A percentile compares a stretch with the other conserved stretches of the same genome.
Evolutionary conservation across 2,329 filamentous ascomycete species (phyloP).

Genomic region (Daldinia sp.): DNA sequence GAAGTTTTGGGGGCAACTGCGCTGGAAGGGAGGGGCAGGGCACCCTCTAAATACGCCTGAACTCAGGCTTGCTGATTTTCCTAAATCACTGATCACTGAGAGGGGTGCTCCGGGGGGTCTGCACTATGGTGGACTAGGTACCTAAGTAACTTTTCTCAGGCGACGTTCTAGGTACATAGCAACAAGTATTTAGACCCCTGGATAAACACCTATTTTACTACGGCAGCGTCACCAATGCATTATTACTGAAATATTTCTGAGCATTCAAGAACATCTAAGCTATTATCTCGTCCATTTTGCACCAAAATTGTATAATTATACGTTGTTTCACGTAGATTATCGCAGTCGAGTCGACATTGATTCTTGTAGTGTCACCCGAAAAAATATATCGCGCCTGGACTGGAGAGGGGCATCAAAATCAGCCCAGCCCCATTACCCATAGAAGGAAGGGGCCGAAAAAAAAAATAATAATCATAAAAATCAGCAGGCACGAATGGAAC

Average conservation of each 20-base stretch:
- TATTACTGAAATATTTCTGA: constrained; percentile 6
- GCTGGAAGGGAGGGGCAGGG: constrained; percentile 47
- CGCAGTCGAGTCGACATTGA: constrained; percentile 27
- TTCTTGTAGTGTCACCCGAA: constrained; percentile 39
- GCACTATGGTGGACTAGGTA: constrained; percentile 37
- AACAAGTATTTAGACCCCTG: constrained; percentile 21
- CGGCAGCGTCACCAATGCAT: constrained; percentile 11
- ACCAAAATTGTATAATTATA: constrained; percentile 5
- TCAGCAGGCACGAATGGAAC: constrained; percentile 41
- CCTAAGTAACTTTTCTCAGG: constrained; percentile 15
- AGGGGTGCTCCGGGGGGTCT: constrained; percentile 37
- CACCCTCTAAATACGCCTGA: constrained; percentile 48
- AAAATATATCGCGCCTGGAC: constrained; percentile 33
- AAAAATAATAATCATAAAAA: constrained; percentile 34
- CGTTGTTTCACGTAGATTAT: constrained; percentile 10
- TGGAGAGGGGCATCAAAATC: constrained; percentile 29
- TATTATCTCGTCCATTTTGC: constrained; percentile 18
- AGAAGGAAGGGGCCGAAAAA: constrained; percentile 37
- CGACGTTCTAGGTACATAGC: constrained; percentile 14
- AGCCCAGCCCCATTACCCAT: constrained; percentile 38
- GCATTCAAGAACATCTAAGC: background rate
- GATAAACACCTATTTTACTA: constrained; percentile 23
- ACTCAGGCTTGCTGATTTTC: constrained; percentile 48
- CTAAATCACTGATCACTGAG: constrained; percentile 47
- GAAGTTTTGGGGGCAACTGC: constrained; percentile 45